phyloP scores from a whole-genome alignment of 768 basidiomycete genomes.

The Serendipita sp. region DNA sequence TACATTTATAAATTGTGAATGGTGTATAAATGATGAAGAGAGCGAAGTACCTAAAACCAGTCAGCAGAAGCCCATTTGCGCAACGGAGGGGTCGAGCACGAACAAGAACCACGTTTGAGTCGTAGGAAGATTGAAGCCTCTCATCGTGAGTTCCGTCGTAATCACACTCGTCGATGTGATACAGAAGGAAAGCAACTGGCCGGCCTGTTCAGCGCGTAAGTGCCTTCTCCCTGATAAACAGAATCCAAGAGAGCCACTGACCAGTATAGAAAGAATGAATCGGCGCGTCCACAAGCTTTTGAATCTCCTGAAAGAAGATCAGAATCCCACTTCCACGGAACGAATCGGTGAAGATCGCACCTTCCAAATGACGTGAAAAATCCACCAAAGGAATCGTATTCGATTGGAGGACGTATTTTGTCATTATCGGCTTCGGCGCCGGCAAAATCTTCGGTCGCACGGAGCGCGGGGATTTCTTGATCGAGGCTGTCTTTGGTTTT shows the following conservation, averaged over 20 bases:
- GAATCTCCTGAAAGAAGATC: slow-evolving; percentile 35
- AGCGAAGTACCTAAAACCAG: slow-evolving; percentile 49
- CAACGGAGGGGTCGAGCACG: slow-evolving; percentile 19
- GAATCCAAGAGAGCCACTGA: slow-evolving; percentile 6
- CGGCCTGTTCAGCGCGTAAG: slow-evolving; percentile 25
- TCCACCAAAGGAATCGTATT: slow-evolving; percentile 41
- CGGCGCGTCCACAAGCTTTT: slow-evolving; percentile 63
- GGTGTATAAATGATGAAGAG: slow-evolving; percentile 66
- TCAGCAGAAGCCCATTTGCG: background rate
- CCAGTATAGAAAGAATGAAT: slow-evolving; percentile 49
- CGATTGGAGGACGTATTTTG: slow-evolving; percentile 39
- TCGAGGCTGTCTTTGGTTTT: background rate
- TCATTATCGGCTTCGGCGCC: background rate
- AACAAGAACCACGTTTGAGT: slow-evolving; percentile 78
- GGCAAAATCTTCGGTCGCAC: background rate
- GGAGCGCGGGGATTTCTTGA: background rate
- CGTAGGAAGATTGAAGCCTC: slow-evolving; percentile 61
- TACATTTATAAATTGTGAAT: slow-evolving; percentile 79
- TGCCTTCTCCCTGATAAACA: background rate
- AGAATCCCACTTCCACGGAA: background rate
- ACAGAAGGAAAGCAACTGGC: slow-evolving; percentile 73
- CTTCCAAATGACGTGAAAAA: slow-evolving; percentile 22
- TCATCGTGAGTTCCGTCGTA: slow-evolving; percentile 55
- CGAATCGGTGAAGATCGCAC: background rate
- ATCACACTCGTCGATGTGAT: slow-evolving; percentile 83